phyloP scores from a whole-genome alignment of 179 eudicot genomes.

The Vitellaria paradoxa region DNA sequence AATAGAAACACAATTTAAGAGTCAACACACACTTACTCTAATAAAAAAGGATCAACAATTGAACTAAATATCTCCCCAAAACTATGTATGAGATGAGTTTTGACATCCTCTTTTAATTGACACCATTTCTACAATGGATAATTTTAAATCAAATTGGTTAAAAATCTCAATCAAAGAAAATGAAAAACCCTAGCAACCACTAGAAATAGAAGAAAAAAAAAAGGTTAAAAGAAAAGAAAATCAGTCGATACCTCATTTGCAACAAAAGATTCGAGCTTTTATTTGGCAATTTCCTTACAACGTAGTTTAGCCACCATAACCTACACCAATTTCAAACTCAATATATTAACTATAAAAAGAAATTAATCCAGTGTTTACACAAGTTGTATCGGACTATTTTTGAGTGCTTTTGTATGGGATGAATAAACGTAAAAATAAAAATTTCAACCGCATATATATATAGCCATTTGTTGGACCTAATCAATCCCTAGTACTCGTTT shows the following conservation, averaged over 20 bases:
- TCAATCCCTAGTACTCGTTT: too few relatives aligned
- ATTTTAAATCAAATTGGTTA: not conserved
- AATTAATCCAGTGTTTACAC: too few relatives aligned
- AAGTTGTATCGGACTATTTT: too few relatives aligned
- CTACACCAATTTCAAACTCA: conserved; percentile 30
- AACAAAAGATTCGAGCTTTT: conserved; percentile 54
- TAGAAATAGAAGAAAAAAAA: not conserved
- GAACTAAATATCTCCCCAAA: conserved; percentile 65
- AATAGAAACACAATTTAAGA: too few relatives aligned
- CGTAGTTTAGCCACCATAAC: conserved; percentile 99
- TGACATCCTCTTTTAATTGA: conserved; percentile 50
- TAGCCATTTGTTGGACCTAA: too few relatives aligned
- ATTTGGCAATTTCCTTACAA: conserved; percentile 97
- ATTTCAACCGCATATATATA: too few relatives aligned
- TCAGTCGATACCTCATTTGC: conserved; percentile 58
- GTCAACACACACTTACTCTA: conserved; percentile 41
- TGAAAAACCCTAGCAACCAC: not conserved
- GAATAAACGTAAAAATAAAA: too few relatives aligned
- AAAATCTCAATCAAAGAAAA: not conserved
- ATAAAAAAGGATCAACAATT: conserved; percentile 45
- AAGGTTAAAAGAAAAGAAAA: not conserved
- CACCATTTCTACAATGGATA: conserved; percentile 60
- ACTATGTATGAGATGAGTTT: conserved; percentile 40
- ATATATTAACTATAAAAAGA: too few relatives aligned
- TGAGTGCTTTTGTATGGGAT: too few relatives aligned